Base-by-base conservation (phyloP, 495 filamentous ascomycete species). In the Penicillium simplicissimum region DNA sequence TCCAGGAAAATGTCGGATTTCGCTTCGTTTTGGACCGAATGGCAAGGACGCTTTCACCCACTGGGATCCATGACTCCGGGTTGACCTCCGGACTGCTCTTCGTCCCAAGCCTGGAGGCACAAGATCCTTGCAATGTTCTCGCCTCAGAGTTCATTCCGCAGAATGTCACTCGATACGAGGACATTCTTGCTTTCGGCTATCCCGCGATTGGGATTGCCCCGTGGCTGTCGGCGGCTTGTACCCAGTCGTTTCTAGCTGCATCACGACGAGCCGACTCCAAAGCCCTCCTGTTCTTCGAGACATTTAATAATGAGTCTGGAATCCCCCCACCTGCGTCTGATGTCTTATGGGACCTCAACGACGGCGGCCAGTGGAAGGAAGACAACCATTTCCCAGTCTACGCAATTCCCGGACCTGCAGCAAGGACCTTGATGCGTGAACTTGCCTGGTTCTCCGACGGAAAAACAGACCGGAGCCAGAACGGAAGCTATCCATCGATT, bases 201-300 rank as follows among this genome's bases (percentile, higher is more conserved):
- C 79, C 85, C 4, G 81, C 87, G n/a, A 84, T 96, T 42, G 93
- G 86, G 19, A 74, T 96, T n/a, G 92, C 89, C 9, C 94, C 94
- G n/a, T 97, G 94, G 94, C 79, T 93, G 35, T 88, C 79, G 45
- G 76, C 73, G 2, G 73, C 83, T 21, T 98, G 94, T 62, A 87
- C 89, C 9, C 71, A 78, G 43, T 81, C 85, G 35, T 96, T 90
- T 68, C 73, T 97, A 31, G 70, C 77, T 11, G 81, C 89, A 21
- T 89, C 89, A 11, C 76, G 76, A 23, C 55, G 69, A 6, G 84
- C 84, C 34, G 80, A 82, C 14, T 74, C 86, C 0, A 78, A 82
- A 37, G 90, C 84, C 0, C 85, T 97, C 63, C 71, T 98, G 8
- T 92, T 95, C 67, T 97, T 90, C 73, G 76, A 84, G 21, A 87